Evolutionary conservation across 2,329 filamentous ascomycete genomes (phyloP).

Genomic region (Chalara sp.): DNA sequence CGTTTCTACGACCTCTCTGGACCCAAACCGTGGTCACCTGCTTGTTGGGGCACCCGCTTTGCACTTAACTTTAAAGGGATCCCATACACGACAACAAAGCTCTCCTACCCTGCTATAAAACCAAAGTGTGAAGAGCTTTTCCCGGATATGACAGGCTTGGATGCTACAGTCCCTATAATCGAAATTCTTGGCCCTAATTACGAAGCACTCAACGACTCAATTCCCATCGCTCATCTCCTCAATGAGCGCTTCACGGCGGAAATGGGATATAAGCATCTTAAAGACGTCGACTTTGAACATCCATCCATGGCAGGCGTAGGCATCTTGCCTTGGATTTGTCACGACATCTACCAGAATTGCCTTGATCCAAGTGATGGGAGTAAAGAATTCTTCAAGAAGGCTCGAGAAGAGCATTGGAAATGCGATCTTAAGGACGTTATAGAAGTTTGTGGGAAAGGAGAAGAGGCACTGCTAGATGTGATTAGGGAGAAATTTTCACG

Average conservation of each 20-base stretch:
- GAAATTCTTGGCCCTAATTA: conserved; percentile 10
- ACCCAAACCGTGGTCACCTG: conserved; percentile 15
- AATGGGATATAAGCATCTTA: conserved; percentile 11
- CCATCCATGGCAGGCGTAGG: conserved; percentile 8
- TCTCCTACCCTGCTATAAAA: conserved; percentile 14
- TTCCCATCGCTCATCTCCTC: conserved; percentile 12
- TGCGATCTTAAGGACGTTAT: conserved; percentile 5
- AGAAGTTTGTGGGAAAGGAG: conserved; percentile 7
- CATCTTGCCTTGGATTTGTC: conserved; percentile 8
- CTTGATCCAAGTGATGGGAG: conserved; percentile 12
- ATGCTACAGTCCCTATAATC: conserved; percentile 15
- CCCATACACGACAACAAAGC: conserved; percentile 9
- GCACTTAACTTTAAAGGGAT: conserved; percentile 16
- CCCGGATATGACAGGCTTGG: conserved; percentile 6
- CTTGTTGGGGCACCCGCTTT: conserved; percentile 12
- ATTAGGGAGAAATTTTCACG: conserved; percentile 5
- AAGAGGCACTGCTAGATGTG: conserved; percentile 7
- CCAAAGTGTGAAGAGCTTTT: conserved; percentile 14
- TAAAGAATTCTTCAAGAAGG: conserved; percentile 13
- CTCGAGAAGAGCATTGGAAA: conserved; percentile 5
- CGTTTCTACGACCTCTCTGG: conserved; percentile 18
- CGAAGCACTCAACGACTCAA: conserved; percentile 13
- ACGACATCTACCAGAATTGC: conserved; percentile 13
- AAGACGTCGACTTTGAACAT: conserved; percentile 8
- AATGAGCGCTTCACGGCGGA: conserved; percentile 13